phyloP scores from a whole-genome alignment of 805 yeast species.

The Lipomyces orientalis region DNA sequence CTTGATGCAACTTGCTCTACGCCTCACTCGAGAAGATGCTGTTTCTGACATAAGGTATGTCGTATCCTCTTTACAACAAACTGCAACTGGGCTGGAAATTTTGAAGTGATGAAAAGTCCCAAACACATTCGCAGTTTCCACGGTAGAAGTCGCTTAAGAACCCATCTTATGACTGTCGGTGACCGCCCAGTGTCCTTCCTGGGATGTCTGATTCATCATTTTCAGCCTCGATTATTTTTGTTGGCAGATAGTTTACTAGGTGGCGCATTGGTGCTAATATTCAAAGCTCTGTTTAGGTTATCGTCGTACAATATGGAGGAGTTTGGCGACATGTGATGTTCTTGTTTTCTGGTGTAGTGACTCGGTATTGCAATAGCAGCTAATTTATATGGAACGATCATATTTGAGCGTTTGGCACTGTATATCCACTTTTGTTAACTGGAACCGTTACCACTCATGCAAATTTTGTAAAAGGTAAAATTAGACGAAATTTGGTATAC shows the following conservation, averaged over 20 bases:
- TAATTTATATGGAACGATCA: not conserved
- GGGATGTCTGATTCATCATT: constrained; percentile 38
- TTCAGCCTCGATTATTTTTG: not conserved
- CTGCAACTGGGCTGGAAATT: not conserved
- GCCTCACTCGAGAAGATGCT: not conserved
- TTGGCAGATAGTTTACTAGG: not conserved
- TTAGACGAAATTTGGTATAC: not conserved
- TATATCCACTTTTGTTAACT: not conserved
- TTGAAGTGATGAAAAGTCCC: constrained; percentile 36
- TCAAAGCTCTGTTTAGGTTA: not conserved
- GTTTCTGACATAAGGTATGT: not conserved
- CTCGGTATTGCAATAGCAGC: not conserved
- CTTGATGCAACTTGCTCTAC: not conserved
- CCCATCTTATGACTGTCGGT: constrained; percentile 39
- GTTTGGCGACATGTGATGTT: not conserved
- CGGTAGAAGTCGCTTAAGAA: constrained; percentile 39
- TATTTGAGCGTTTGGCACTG: not conserved
- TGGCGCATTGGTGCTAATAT: not conserved
- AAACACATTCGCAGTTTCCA: constrained; percentile 39
- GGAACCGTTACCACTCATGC: not conserved
- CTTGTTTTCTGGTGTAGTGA: not conserved
- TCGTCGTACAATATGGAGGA: not conserved
- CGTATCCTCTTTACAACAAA: not conserved
- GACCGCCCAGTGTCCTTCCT: constrained; percentile 39
- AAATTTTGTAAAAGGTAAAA: not conserved